Conservation (phyloP, 2,329 filamentous ascomycete genomes). For the Trichoderma lentiforme region DNA sequence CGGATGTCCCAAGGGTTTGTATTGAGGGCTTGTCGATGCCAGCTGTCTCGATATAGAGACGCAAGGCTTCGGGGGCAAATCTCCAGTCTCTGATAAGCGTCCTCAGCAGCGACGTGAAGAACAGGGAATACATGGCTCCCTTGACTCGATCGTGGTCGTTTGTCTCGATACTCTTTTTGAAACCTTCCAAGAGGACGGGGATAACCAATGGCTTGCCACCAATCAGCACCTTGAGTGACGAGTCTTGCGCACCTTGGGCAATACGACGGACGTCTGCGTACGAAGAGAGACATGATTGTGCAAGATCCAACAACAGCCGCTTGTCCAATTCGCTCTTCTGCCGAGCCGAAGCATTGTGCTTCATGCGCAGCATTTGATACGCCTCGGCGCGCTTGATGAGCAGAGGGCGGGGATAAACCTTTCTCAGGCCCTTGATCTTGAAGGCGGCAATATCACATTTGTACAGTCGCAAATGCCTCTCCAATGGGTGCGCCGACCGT, state of each 20-base stretch:
- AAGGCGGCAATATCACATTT: slow-evolving; percentile 86
- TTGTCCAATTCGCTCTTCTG: slow-evolving; percentile 90
- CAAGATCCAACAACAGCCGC: slow-evolving; percentile 76
- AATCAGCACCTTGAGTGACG: slow-evolving; percentile 85
- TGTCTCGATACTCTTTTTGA: slow-evolving; percentile 73
- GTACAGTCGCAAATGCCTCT: slow-evolving; percentile 80
- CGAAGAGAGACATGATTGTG: slow-evolving; percentile 81
- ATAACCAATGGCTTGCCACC: slow-evolving; percentile 87
- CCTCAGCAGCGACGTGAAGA: slow-evolving; percentile 85
- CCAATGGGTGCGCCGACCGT: slow-evolving; percentile 86
- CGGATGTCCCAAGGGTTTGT: slow-evolving; percentile 78
- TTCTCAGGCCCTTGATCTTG: slow-evolving; percentile 88
- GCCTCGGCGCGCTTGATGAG: slow-evolving; percentile 89
- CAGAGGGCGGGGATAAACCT: slow-evolving; percentile 88
- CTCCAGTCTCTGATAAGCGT: slow-evolving; percentile 91
- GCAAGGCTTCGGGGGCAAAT: slow-evolving; percentile 85
- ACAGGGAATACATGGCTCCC: slow-evolving; percentile 83
- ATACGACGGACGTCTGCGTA: slow-evolving; percentile 96
- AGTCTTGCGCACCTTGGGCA: slow-evolving; percentile 88
- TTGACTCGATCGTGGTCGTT: slow-evolving; percentile 91
- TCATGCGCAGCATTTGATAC: slow-evolving; percentile 89
- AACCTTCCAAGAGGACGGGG: slow-evolving; percentile 74
- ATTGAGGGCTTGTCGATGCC: slow-evolving; percentile 92
- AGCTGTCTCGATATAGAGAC: slow-evolving; percentile 83
- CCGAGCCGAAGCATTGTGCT: slow-evolving; percentile 86